Evolutionary conservation across 257 asterid species (phyloP).

Genomic region (Salvia hispanica): DNA sequence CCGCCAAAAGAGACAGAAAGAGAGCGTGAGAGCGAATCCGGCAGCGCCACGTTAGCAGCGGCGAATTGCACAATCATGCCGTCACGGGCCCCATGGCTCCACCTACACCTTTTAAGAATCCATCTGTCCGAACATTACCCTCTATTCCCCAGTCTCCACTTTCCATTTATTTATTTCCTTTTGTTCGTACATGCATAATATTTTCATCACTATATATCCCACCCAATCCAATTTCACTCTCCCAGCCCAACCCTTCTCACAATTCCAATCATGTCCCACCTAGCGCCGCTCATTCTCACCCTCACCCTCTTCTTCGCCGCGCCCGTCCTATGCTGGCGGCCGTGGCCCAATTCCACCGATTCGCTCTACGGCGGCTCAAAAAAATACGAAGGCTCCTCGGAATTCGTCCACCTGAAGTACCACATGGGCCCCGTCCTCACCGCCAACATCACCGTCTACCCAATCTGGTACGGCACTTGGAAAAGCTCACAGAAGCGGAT

Average conservation of each 20-base stretch:
- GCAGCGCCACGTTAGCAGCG: conserved; percentile 26
- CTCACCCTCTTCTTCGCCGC: conserved; percentile 31
- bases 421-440: conserved; percentile 95
- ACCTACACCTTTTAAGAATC: conserved; percentile 57
- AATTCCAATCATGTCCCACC: conserved; percentile 28
- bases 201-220: conserved; percentile 28
- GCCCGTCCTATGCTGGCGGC: conserved; percentile 62
- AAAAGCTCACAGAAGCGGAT: conserved; percentile 63
- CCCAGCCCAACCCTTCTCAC: conserved; percentile 20
- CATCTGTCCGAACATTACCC: conserved; percentile 70
- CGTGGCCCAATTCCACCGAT: conserved; percentile 77
- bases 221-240: background rate
- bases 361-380: conserved; percentile 60
- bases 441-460: conserved; percentile 71
- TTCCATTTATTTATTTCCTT: background rate
- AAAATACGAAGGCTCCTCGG: conserved; percentile 87
- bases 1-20: conserved; percentile 40
- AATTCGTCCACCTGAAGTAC: conserved; percentile 67
- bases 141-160: conserved; percentile 2
- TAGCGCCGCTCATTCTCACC: conserved; percentile 26
- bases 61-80: conserved; percentile 15
- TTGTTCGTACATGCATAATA: conserved; percentile 11
- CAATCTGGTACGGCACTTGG: conserved; percentile 93
- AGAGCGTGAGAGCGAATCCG: background rate
- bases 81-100: conserved; percentile 45